A percentile compares a stretch with the other conserved stretches of the same genome.
Evolutionary conservation across 352 stramenopile species (phyloP).

Genomic region (Pythium aquatile): DNA sequence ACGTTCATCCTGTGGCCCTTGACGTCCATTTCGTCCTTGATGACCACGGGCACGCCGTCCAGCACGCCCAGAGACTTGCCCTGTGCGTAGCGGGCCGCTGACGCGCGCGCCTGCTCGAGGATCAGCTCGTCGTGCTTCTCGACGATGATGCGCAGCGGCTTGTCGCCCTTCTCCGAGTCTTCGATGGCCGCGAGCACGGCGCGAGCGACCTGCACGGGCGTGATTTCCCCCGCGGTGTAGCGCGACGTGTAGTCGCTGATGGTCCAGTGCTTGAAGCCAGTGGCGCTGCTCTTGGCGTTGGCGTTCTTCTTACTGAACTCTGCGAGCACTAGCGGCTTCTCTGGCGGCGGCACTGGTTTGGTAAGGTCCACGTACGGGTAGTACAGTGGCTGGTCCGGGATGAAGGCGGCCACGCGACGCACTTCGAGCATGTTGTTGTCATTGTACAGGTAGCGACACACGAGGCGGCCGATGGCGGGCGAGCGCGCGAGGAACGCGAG

Average conservation of each 20-base stretch:
- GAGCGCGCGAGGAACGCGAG: constrained; percentile 40
- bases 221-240: constrained; percentile 37
- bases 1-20: constrained; percentile 63
- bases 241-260: constrained; percentile 65
- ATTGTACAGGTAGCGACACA: constrained; percentile 44
- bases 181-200: constrained; percentile 58
- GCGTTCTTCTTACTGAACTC: constrained; percentile 28
- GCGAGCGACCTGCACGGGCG: constrained; percentile 67
- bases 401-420: constrained; percentile 49
- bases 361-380: constrained; percentile 65
- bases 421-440: constrained; percentile 69
- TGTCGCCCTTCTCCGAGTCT: constrained; percentile 46
- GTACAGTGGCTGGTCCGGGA: constrained; percentile 76
- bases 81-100: constrained; percentile 65
- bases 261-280: constrained; percentile 66
- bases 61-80: constrained; percentile 69
- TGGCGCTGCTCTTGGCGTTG: constrained; percentile 23
- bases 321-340: constrained; percentile 20
- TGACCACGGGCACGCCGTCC: constrained; percentile 84
- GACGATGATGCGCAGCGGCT: constrained; percentile 68
- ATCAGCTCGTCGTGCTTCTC: constrained; percentile 75
- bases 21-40: constrained; percentile 88
- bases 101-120: constrained; percentile 58
- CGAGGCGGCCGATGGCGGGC: constrained; percentile 46
- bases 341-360: constrained; percentile 1